Percentiles rank a stretch among this genome's conserved stretches.
Conservation (phyloP, 805 yeast species). For the Cyberlindnera suaveolens region DNA sequence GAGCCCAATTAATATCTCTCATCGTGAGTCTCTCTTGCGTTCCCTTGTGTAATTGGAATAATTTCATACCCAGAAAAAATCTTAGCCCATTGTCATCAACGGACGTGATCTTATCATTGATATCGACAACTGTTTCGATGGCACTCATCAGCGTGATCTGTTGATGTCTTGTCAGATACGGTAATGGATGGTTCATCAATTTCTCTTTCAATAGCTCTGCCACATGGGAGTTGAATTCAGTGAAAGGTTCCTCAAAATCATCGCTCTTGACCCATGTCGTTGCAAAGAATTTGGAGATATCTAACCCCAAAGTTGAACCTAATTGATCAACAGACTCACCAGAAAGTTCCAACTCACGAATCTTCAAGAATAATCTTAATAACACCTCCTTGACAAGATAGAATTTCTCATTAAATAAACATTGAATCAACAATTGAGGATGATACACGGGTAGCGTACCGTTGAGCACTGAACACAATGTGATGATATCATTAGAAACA, state of each 20-base stretch:
- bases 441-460: slow-evolving; percentile 90
- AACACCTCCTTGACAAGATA: slow-evolving; percentile 52
- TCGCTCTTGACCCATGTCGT: neutral
- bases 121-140: slow-evolving; percentile 54
- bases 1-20: slow-evolving; percentile 85
- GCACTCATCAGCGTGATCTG: slow-evolving; percentile 76
- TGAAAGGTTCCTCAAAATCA: slow-evolving; percentile 31
- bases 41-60: slow-evolving; percentile 50
- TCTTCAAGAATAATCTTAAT: slow-evolving; percentile 40
- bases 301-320: slow-evolving; percentile 27
- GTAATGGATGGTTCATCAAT: slow-evolving; percentile 60
- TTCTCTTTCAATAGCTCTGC: slow-evolving; percentile 49
- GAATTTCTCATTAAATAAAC: slow-evolving; percentile 55
- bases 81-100: slow-evolving; percentile 54
- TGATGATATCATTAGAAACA: slow-evolving; percentile 49
- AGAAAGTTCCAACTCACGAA: slow-evolving; percentile 49
- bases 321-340: slow-evolving; percentile 17
- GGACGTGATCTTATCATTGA: slow-evolving; percentile 34
- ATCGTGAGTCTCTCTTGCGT: slow-evolving; percentile 52
- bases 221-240: slow-evolving; percentile 35
- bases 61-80: slow-evolving; percentile 63
- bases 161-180: slow-evolving; percentile 84
- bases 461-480: slow-evolving; percentile 69
- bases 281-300: slow-evolving; percentile 23
- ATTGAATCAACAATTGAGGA: slow-evolving; percentile 80